phyloP scores from a whole-genome alignment of 805 yeast species.

The Saccharomycopsis guyanensis region DNA sequence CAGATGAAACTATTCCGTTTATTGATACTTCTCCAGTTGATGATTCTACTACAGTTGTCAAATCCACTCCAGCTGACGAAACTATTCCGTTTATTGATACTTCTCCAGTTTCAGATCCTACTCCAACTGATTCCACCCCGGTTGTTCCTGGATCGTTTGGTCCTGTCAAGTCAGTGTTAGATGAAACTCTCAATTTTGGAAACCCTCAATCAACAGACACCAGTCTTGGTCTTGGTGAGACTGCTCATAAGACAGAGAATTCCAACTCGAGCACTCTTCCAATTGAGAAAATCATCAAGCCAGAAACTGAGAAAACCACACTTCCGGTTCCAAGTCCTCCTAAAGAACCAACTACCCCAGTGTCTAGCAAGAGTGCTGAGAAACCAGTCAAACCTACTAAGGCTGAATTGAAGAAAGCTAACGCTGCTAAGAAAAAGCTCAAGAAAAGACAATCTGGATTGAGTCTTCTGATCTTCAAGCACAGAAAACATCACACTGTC shows the following conservation, averaged over 20 bases:
- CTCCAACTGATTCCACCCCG: no score
- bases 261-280: no score
- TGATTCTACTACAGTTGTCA: background rate
- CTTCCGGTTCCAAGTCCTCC: no score
- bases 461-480: conserved; percentile 5
- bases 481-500: background rate
- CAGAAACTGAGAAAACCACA: no score
- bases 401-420: background rate
- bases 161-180: no score
- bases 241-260: no score
- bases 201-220: no score
- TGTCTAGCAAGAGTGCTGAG: background rate
- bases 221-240: no score
- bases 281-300: no score
- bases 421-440: background rate
- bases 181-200: no score
- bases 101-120: background rate
- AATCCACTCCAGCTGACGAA: background rate
- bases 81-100: background rate
- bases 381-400: background rate
- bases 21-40: background rate
- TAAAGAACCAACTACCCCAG: no score
- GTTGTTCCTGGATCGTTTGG: no score
- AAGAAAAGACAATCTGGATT: conserved; percentile 2
- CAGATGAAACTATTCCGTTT: background rate